These are phyloP conservation scores for Backusella tuberculispora DNA, from an alignment of 192 early-diverging fungal genomes.

Conservation along the genomic window DNA sequence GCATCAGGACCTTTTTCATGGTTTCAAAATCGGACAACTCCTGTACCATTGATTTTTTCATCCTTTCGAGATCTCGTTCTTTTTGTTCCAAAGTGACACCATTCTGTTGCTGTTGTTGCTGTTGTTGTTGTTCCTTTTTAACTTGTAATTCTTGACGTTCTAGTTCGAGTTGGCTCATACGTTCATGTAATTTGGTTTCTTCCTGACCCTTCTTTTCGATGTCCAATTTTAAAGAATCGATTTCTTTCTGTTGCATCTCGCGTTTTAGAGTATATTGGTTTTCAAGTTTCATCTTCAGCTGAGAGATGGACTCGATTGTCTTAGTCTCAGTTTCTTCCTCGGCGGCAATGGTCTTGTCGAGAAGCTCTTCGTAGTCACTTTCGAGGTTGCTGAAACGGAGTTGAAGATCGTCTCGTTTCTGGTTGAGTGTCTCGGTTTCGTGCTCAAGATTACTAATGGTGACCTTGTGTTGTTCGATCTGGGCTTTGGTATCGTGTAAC, in stretches of 20 bases:
- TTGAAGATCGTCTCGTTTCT: slow-evolving; percentile 72
- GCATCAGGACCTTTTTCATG: slow-evolving; percentile 98
- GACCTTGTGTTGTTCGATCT: slow-evolving; percentile 65
- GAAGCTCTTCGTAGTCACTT: slow-evolving; percentile 83
- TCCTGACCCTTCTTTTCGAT: slow-evolving; percentile 75
- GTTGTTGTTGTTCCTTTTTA: slow-evolving; percentile 29
- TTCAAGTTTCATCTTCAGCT: slow-evolving; percentile 86
- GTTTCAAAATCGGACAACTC: slow-evolving; percentile 91
- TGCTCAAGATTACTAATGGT: slow-evolving; percentile 64
- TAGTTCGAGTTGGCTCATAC: slow-evolving; percentile 59
- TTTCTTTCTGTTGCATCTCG: slow-evolving; percentile 74
- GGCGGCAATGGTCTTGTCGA: slow-evolving; percentile 68
- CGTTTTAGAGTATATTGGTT: slow-evolving; percentile 80
- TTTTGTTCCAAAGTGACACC: slow-evolving; percentile 40
- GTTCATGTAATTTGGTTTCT: slow-evolving; percentile 57
- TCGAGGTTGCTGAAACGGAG: slow-evolving; percentile 67
- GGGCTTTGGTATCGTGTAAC: slow-evolving; percentile 67
- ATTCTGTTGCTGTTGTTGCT: too few species aligned
- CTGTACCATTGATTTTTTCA: slow-evolving; percentile 55
- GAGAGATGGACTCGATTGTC: slow-evolving; percentile 76
- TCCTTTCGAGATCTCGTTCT: slow-evolving; percentile 76
- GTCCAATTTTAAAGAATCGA: slow-evolving; percentile 71
- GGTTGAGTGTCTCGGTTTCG: slow-evolving; percentile 60
- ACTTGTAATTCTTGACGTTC: slow-evolving; percentile 45
- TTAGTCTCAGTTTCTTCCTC: slow-evolving; percentile 61